These are phyloP conservation scores for Cyclostephanos invisitatus DNA, from an alignment of 108 stramenopile genomes.

Conservation along the genomic window DNA sequence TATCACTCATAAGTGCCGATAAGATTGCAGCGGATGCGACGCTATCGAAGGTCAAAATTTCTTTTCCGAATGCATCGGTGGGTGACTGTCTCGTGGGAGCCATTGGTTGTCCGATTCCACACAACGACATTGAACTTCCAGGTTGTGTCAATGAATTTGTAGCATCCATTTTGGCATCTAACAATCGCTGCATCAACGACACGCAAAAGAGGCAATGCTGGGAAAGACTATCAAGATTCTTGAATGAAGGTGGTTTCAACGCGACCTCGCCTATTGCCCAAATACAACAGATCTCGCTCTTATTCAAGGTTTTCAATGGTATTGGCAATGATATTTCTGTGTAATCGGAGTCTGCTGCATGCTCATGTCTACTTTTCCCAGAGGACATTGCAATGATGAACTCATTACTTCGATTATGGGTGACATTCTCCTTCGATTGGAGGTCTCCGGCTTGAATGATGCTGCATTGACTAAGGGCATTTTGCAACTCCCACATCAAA, in stretches of 20 bases:
- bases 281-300: slow-evolving; percentile 59
- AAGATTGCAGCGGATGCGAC: slow-evolving; percentile 71
- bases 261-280: slow-evolving; percentile 66
- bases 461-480: slow-evolving; percentile 19
- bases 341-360: neutral
- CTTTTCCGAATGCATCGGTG: slow-evolving; percentile 20
- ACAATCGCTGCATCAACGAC: slow-evolving; percentile 39
- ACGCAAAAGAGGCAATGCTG: slow-evolving; percentile 59
- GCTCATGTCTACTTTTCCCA: slow-evolving; percentile 1
- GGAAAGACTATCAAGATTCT: slow-evolving; percentile 53
- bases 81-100: slow-evolving; percentile 16
- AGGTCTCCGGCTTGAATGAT: slow-evolving; percentile 11
- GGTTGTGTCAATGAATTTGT: slow-evolving; percentile 12
- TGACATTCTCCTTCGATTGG: slow-evolving; percentile 1
- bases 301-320: slow-evolving; percentile 36
- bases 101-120: slow-evolving; percentile 39
- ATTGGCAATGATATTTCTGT: slow-evolving; percentile 33
- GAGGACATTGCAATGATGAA: slow-evolving; percentile 29
- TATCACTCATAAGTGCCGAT: slow-evolving; percentile 69
- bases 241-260: slow-evolving; percentile 57
- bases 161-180: slow-evolving; percentile 5
- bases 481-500: slow-evolving; percentile 35
- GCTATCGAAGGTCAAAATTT: slow-evolving; percentile 18
- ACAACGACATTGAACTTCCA: slow-evolving; percentile 13
- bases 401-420: slow-evolving; percentile 32